These are phyloP conservation scores for Paraleonurus japonicus DNA, from an alignment of 257 asterid genomes.

Conservation along the genomic window DNA sequence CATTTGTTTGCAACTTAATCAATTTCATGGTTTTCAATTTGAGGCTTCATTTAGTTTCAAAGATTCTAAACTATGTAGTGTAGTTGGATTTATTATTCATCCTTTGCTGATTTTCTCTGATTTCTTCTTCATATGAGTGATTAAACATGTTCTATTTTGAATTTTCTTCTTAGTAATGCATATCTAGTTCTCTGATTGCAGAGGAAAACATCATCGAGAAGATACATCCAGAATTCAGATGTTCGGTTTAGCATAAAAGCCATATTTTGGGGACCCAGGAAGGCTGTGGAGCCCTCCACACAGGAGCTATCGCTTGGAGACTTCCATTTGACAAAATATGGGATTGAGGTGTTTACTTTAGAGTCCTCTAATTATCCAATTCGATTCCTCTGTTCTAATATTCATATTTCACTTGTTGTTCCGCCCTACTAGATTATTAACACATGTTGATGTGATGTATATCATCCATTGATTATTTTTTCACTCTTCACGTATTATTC, in stretches of 20 bases:
- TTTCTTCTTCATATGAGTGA: conserved; percentile 6
- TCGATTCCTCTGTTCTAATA: too few species aligned
- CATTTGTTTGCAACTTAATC: not conserved
- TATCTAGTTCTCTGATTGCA: conserved; percentile 30
- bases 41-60: not conserved
- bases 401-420: too few species aligned
- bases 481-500: too few species aligned
- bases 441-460: too few species aligned
- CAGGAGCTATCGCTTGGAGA: conserved; percentile 59
- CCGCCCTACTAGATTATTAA: too few species aligned
- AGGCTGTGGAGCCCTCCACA: conserved; percentile 58
- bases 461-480: too few species aligned
- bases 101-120: conserved; percentile 3
- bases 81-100: not conserved
- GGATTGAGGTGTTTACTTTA: conserved; percentile 47
- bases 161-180: conserved; percentile 8
- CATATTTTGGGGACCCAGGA: conserved; percentile 79
- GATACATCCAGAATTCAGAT: conserved; percentile 25
- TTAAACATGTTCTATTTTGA: not conserved
- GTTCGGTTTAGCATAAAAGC: conserved; percentile 47
- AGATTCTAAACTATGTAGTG: not conserved
- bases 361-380: conserved; percentile 26
- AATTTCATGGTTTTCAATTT: not conserved
- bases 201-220: conserved; percentile 40
- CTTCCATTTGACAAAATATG: conserved; percentile 53